Evolutionary conservation across 441 rosid genomes (phyloP).

Genomic region (Pelargonium australe): DNA sequence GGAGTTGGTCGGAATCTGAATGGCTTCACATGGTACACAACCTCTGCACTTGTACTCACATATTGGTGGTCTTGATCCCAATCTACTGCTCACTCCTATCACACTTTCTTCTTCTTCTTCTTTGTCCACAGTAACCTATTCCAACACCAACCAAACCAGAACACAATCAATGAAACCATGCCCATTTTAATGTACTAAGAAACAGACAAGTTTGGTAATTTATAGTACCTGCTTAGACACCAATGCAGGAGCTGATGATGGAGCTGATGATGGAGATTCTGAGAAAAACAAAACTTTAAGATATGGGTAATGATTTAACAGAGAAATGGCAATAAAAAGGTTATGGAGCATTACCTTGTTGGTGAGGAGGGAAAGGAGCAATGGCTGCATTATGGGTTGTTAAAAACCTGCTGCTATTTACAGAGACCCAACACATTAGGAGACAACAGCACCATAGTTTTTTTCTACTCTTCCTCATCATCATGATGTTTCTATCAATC

Average conservation of each 20-base stretch:
- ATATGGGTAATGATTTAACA: too few relatives aligned
- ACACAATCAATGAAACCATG: not conserved
- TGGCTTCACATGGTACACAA: slow-evolving; percentile 32
- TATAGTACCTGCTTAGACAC: too few relatives aligned
- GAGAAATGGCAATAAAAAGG: not conserved
- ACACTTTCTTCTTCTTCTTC: slow-evolving; percentile 8
- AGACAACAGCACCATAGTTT: not conserved
- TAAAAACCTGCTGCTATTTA: not conserved
- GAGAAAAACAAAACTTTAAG: too few relatives aligned
- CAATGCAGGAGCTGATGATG: too few relatives aligned
- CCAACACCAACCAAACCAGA: not conserved
- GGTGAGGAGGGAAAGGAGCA: not conserved
- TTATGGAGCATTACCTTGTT: not conserved
- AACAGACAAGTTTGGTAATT: too few relatives aligned
- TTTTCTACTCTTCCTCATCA: not conserved
- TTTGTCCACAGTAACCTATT: not conserved
- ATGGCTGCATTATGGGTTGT: not conserved
- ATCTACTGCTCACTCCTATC: slow-evolving; percentile 22
- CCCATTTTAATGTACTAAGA: not conserved
- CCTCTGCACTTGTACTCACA: slow-evolving; percentile 30
- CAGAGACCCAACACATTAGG: not conserved
- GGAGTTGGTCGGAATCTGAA: slow-evolving; percentile 30
- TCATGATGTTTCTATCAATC: not conserved
- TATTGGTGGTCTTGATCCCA: slow-evolving; percentile 38
- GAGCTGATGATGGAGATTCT: too few relatives aligned